Evolutionary conservation across 306 rosid genomes (phyloP).

Genomic region (Vigna radiata): DNA sequence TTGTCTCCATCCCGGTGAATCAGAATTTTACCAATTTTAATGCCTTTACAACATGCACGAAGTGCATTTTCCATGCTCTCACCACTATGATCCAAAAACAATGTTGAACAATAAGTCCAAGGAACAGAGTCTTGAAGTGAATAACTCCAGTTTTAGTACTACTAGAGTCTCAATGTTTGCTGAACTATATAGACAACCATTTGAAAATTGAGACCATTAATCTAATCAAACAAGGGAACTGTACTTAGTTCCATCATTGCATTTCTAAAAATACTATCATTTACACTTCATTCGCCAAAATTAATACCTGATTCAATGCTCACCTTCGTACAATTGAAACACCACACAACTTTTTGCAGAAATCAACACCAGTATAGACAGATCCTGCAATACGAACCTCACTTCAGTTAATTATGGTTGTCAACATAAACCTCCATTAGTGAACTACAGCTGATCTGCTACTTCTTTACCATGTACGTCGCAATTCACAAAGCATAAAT

Average conservation of each 20-base stretch:
- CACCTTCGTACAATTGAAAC: conserved; percentile 97
- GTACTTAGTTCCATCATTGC: conserved; percentile 15
- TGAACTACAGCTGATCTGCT: not conserved
- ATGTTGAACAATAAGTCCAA: conserved; percentile 18
- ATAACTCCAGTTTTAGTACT: conserved; percentile 10
- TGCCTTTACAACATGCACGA: conserved; percentile 99
- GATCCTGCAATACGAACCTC: conserved; percentile 65
- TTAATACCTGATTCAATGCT: conserved; percentile 66
- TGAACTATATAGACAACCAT: conserved; percentile 4
- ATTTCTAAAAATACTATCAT: conserved; percentile 27
- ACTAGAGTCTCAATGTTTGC: conserved; percentile 18
- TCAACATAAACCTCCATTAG: conserved; percentile 21
- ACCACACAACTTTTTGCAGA: conserved; percentile 97
- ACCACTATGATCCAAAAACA: conserved; percentile 70
- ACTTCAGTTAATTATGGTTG: conserved; percentile 15
- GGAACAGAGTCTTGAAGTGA: not conserved
- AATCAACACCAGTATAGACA: conserved; percentile 93
- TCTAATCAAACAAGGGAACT: conserved; percentile 30
- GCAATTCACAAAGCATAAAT: conserved; percentile 30
- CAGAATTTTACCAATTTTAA: conserved; percentile 96
- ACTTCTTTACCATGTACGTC: conserved; percentile 19
- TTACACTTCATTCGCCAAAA: conserved; percentile 42
- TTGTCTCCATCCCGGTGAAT: conserved; percentile 98
- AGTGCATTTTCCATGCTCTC: conserved; percentile 99
- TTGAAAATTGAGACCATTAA: conserved; percentile 28